These are phyloP conservation scores for Apiotrichum sp. DNA, from an alignment of 1,284 basidiomycete genomes.

Conservation along the genomic window DNA sequence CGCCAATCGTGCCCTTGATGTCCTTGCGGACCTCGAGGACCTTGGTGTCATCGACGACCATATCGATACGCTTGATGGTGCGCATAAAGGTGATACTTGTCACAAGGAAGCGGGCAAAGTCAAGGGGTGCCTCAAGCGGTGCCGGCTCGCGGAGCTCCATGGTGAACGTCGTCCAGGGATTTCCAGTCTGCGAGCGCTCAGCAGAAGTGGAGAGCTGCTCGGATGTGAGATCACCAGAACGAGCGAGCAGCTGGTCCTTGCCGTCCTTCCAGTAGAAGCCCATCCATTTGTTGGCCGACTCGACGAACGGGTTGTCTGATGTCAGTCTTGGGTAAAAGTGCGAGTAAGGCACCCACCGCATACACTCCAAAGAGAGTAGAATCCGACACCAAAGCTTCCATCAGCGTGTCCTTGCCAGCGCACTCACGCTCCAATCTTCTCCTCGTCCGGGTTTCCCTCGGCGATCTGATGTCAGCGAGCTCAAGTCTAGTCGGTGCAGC, in stretches of 20 bases:
- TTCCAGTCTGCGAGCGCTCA: slow-evolving; percentile 34
- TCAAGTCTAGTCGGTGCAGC: slow-evolving; percentile 7
- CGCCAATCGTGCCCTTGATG: slow-evolving; percentile 53
- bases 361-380: slow-evolving; percentile 52
- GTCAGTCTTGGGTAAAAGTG: neutral
- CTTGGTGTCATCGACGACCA: slow-evolving; percentile 71
- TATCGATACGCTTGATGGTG: slow-evolving; percentile 65
- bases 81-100: slow-evolving; percentile 95
- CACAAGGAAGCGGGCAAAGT: slow-evolving; percentile 81
- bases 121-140: slow-evolving; percentile 72
- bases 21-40: slow-evolving; percentile 73
- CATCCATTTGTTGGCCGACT: slow-evolving; percentile 86
- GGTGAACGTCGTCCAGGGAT: slow-evolving; percentile 80
- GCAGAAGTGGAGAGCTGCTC: slow-evolving; percentile 28
- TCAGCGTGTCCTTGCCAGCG: neutral
- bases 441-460: slow-evolving; percentile 52
- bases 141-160: slow-evolving; percentile 81
- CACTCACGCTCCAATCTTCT: slow-evolving; percentile 49
- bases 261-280: slow-evolving; percentile 95
- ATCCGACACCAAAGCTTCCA: slow-evolving; percentile 49
- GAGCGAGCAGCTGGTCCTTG: slow-evolving; percentile 74
- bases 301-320: slow-evolving; percentile 84
- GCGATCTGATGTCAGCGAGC: slow-evolving; percentile 33
- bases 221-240: slow-evolving; percentile 62
- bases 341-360: slow-evolving; percentile 28